Conservation (phyloP, 768 basidiomycete species). For the Boletus huronensis region DNA sequence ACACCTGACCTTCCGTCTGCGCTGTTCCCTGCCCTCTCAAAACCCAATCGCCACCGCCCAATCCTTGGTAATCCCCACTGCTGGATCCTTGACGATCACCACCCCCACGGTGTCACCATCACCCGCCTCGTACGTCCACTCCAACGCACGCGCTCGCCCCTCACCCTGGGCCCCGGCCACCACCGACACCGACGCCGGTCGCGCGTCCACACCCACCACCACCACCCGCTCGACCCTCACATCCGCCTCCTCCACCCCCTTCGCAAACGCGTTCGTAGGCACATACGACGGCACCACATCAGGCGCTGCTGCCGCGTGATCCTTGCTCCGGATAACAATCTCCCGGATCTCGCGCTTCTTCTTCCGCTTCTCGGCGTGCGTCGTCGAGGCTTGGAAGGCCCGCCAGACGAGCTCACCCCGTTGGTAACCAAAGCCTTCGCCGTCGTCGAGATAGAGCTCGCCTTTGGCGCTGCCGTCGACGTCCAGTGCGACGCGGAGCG, state of each 20-base stretch:
- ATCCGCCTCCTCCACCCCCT: conserved; percentile 43
- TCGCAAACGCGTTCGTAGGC: conserved; percentile 63
- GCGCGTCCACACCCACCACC: conserved; percentile 63
- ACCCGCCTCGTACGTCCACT: conserved; percentile 68
- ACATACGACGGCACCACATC: conserved; percentile 49
- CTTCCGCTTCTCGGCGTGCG: conserved; percentile 13
- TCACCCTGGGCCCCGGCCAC: conserved; percentile 39
- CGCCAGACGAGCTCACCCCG: conserved; percentile 85
- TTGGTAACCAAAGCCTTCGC: conserved; percentile 73
- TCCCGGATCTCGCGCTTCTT: conserved; percentile 29
- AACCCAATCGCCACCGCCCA: conserved; percentile 53
- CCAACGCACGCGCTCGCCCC: conserved; percentile 42
- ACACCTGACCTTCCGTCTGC: not conserved
- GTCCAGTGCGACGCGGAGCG: conserved; percentile 77
- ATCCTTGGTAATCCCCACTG: conserved; percentile 51
- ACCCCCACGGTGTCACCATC: conserved; percentile 56
- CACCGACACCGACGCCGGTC: conserved; percentile 59
- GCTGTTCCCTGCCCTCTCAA: conserved; percentile 1
- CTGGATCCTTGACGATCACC: conserved; percentile 76
- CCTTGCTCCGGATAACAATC: conserved; percentile 46
- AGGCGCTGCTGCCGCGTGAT: conserved; percentile 57
- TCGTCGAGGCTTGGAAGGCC: conserved; percentile 57
- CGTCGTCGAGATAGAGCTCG: conserved; percentile 94
- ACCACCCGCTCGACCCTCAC: conserved; percentile 84
- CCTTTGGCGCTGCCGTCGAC: conserved; percentile 60